Percentiles rank a stretch among this genome's conserved stretches.
Evolutionary conservation across 1,284 basidiomycete species (phyloP).

Genomic region (Ustilago nuda): DNA sequence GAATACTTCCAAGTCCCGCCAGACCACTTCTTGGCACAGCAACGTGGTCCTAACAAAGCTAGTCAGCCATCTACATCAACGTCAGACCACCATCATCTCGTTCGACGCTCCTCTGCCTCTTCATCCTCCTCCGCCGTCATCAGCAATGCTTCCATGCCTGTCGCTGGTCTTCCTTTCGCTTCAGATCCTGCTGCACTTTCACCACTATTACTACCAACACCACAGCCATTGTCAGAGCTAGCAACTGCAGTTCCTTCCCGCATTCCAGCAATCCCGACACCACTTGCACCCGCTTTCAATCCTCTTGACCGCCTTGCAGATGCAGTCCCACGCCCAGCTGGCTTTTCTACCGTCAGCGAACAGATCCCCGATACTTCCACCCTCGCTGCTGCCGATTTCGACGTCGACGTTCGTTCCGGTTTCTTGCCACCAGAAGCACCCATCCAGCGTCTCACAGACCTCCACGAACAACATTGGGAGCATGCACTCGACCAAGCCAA

Average conservation of each 20-base stretch:
- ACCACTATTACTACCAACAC: conserved; percentile 5
- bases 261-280: conserved; percentile 30
- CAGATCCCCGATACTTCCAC: conserved; percentile 79
- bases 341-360: conserved; percentile 47
- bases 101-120: conserved; percentile 19
- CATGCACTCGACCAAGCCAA: conserved; percentile 72
- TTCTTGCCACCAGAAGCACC: conserved; percentile 89
- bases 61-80: conserved; percentile 16
- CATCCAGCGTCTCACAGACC: conserved; percentile 74
- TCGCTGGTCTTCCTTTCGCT: conserved; percentile 16
- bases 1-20: conserved; percentile 59
- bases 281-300: conserved; percentile 14
- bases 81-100: conserved; percentile 9
- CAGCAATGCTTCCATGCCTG: conserved; percentile 26
- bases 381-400: conserved; percentile 91
- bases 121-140: conserved; percentile 15
- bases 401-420: conserved; percentile 89
- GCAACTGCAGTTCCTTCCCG: conserved; percentile 40
- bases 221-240: conserved; percentile 45
- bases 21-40: conserved; percentile 60
- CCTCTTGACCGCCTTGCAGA: conserved; percentile 32
- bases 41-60: conserved; percentile 39
- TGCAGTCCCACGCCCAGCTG: conserved; percentile 39
- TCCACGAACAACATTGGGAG: conserved; percentile 80
- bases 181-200: conserved; percentile 10